Conservation (phyloP, 2,329 filamentous ascomycete species). For the Pseudovirgaria hyperparasitica region DNA sequence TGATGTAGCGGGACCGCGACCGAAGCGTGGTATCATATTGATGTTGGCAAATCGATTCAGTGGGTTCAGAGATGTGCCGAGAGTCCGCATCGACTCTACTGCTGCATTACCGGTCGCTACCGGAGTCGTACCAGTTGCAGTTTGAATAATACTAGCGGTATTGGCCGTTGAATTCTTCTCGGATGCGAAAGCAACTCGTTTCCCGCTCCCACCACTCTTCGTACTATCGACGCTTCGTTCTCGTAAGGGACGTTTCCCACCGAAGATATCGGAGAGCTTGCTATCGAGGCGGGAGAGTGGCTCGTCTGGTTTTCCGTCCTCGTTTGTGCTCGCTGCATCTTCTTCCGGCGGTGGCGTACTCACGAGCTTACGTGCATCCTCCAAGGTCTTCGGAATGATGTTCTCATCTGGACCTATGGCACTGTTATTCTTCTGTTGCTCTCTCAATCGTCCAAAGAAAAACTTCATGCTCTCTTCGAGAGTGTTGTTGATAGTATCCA, state of each 20-base stretch:
- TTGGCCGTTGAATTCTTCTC: constrained; percentile 15
- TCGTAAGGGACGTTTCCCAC: constrained; percentile 48
- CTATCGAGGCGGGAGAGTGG: constrained; percentile 40
- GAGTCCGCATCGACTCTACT: constrained; percentile 68
- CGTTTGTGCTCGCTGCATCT: constrained; percentile 39
- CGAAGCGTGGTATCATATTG: constrained; percentile 63
- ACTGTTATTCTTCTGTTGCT: constrained; percentile 40
- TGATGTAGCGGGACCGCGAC: constrained; percentile 38
- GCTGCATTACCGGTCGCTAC: constrained; percentile 39
- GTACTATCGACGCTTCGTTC: constrained; percentile 69
- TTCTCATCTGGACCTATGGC: constrained; percentile 20
- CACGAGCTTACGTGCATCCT: constrained; percentile 83
- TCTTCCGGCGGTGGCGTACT: constrained; percentile 48
- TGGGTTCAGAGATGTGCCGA: constrained; percentile 72
- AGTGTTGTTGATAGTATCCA: constrained; percentile 85
- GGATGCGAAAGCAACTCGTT: constrained; percentile 38
- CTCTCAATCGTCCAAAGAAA: constrained; percentile 74
- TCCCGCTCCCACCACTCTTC: constrained; percentile 48
- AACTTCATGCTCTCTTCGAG: constrained; percentile 91
- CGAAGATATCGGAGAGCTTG: constrained; percentile 57
- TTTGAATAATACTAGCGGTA: constrained; percentile 13
- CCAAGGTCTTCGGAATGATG: constrained; percentile 73
- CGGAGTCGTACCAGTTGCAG: constrained; percentile 11
- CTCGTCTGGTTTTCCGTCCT: constrained; percentile 7
- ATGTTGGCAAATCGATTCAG: constrained; percentile 68